Percentiles rank a stretch among this genome's conserved stretches.
phyloP scores from a whole-genome alignment of 495 filamentous ascomycete genomes.

The Podospora fimiseda region DNA sequence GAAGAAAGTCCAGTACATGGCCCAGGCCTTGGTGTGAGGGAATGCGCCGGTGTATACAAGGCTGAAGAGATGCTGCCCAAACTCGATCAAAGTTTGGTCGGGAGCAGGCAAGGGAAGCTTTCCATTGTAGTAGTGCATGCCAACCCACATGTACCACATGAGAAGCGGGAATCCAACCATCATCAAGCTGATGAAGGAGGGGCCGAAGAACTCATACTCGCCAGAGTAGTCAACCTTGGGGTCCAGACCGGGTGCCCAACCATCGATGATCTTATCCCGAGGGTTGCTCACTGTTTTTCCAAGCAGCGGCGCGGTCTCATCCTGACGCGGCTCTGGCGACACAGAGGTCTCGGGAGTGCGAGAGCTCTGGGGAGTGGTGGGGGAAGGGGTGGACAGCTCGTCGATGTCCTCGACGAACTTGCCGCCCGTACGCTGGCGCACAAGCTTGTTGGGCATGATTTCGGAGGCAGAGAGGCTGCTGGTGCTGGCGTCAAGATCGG shows the following conservation, averaged over 20 bases:
- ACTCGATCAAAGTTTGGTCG: slow-evolving; percentile 61
- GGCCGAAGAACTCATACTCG: slow-evolving; percentile 85
- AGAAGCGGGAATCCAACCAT: slow-evolving; percentile 89
- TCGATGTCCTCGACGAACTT: slow-evolving; percentile 43
- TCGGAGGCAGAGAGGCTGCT: slow-evolving; percentile 32
- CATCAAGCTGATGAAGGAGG: slow-evolving; percentile 65
- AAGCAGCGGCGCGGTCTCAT: background rate
- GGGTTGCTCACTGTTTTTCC: slow-evolving; percentile 7
- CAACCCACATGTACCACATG: slow-evolving; percentile 99
- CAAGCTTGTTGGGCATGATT: slow-evolving; percentile 18
- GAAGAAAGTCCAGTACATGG: slow-evolving; percentile 89
- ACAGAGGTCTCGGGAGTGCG: background rate
- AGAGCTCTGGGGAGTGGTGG: slow-evolving; percentile 8
- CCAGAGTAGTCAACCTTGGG: slow-evolving; percentile 74
- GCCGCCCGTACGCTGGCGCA: slow-evolving; percentile 32
- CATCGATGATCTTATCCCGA: slow-evolving; percentile 52
- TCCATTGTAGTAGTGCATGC: slow-evolving; percentile 83
- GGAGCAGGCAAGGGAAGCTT: slow-evolving; percentile 62
- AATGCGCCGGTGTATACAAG: slow-evolving; percentile 77
- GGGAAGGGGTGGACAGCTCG: slow-evolving; percentile 22
- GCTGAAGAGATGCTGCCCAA: slow-evolving; percentile 56
- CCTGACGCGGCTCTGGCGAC: background rate
- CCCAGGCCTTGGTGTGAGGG: slow-evolving; percentile 73
- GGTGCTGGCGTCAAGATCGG: slow-evolving; percentile 39
- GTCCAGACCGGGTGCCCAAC: slow-evolving; percentile 62